Evolutionary conservation across 208 protist genomes (phyloP).

Genomic region (Herpetomonas samuelpessoai): DNA sequence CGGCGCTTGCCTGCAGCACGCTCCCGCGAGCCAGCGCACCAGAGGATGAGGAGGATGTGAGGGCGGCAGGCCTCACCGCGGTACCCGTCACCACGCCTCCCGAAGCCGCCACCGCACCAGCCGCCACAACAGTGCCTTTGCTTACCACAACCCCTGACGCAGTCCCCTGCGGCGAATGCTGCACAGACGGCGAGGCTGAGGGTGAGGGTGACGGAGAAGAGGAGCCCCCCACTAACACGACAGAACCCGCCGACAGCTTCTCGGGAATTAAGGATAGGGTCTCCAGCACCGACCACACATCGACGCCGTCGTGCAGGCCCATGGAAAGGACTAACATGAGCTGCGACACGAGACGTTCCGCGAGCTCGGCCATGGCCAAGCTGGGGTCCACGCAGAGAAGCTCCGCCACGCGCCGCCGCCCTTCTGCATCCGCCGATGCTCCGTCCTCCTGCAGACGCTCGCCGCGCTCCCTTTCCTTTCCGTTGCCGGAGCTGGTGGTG

Average conservation of each 20-base stretch:
- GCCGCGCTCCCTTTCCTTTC: constrained; percentile 3
- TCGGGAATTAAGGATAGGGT: constrained; percentile 30
- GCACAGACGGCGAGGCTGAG: no score
- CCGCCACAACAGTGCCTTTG: background rate
- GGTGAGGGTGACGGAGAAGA: no score
- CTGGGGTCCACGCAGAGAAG: constrained; percentile 21
- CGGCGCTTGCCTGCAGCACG: background rate
- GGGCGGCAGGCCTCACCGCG: background rate
- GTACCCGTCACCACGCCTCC: background rate
- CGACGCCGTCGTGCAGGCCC: constrained; percentile 30
- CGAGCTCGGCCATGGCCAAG: constrained; percentile 39
- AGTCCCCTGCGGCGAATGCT: no score
- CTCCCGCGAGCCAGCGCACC: no score
- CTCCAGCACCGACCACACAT: constrained; percentile 62
- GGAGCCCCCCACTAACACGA: background rate
- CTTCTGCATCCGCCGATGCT: background rate
- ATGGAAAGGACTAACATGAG: constrained; percentile 36
- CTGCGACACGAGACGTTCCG: constrained; percentile 22
- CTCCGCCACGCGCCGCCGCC: background rate
- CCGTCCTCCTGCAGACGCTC: background rate
- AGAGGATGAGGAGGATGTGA: no score
- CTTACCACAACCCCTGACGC: no score
- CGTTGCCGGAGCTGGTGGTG: constrained; percentile 13
- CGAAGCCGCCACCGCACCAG: background rate
- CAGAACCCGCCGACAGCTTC: constrained; percentile 14